phyloP scores from a whole-genome alignment of 2,329 filamentous ascomycete genomes.

The Orbilia javanica region DNA sequence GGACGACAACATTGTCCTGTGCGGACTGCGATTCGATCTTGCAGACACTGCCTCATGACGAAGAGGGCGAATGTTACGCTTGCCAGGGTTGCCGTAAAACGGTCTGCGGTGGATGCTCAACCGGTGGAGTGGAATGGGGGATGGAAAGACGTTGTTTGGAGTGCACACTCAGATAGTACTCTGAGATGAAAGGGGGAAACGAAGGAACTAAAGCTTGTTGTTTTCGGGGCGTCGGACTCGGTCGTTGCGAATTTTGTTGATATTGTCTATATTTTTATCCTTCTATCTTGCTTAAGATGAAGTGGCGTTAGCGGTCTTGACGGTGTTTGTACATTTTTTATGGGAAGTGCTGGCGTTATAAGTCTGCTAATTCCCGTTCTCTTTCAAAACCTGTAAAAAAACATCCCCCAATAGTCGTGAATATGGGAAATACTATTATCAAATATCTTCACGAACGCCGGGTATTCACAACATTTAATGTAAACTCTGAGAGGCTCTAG shows the following conservation, averaged over 20 bases:
- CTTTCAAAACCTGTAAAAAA: not conserved
- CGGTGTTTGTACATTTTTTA: not conserved
- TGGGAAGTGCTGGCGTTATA: slow-evolving; percentile 1
- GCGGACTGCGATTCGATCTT: slow-evolving; percentile 38
- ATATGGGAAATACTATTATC: not conserved
- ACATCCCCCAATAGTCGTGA: not conserved
- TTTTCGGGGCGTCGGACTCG: not conserved
- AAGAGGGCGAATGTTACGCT: slow-evolving; percentile 48
- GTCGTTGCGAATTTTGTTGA: not conserved
- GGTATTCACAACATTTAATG: no score
- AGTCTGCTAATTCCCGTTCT: not conserved
- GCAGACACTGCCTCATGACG: slow-evolving; percentile 47
- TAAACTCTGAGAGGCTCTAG: no score
- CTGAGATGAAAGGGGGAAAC: slow-evolving; percentile 6
- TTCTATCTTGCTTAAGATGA: not conserved
- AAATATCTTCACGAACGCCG: no score
- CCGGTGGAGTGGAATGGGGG: slow-evolving; percentile 54
- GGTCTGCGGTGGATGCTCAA: slow-evolving; percentile 53
- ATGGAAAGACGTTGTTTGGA: slow-evolving; percentile 57
- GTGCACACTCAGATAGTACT: slow-evolving; percentile 37
- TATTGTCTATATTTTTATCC: not conserved
- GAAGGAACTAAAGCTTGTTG: not conserved
- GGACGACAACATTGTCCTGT: slow-evolving; percentile 20
- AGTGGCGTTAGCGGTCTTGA: slow-evolving; percentile 7
- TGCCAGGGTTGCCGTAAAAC: slow-evolving; percentile 45